A percentile compares a stretch with the other conserved stretches of the same genome.
These are phyloP conservation scores for Salvia rosmarinus DNA, from an alignment of 257 asterid species.

Conservation along the genomic window DNA sequence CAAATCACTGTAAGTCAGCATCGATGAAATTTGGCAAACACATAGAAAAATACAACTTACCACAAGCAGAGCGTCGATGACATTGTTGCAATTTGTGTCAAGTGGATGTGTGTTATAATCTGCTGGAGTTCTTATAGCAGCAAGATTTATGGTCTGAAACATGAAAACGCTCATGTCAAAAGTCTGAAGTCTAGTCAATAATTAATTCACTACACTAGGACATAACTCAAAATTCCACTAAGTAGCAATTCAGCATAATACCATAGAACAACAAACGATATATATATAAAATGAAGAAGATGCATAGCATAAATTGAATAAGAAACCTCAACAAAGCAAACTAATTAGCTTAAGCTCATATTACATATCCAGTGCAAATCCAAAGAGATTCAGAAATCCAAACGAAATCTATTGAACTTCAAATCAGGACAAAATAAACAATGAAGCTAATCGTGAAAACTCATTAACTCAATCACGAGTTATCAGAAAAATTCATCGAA, in stretches of 20 bases:
- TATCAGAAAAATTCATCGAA: constrained; percentile 2
- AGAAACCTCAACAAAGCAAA: constrained; percentile 9
- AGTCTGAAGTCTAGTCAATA: background rate
- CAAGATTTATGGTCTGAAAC: constrained; percentile 85
- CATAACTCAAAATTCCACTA: background rate
- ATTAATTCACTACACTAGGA: background rate
- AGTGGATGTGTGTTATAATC: constrained; percentile 96
- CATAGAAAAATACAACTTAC: constrained; percentile 44
- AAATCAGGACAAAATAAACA: constrained; percentile 14
- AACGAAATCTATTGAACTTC: constrained; percentile 34
- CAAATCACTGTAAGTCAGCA: too few relatives aligned
- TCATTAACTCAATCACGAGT: constrained; percentile 17
- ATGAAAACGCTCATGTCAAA: constrained; percentile 37
- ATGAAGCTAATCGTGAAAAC: constrained; percentile 2
- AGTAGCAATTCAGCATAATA: constrained; percentile 21
- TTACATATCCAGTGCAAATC: constrained; percentile 27
- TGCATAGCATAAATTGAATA: background rate
- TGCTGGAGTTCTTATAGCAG: constrained; percentile 98
- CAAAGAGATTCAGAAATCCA: constrained; percentile 24
- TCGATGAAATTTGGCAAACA: constrained; percentile 2
- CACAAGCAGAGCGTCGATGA: constrained; percentile 97
- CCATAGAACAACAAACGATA: background rate
- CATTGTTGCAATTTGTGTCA: constrained; percentile 95
- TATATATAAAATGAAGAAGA: constrained; percentile 7
- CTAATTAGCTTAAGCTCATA: background rate